Base-by-base conservation (phyloP, 1,284 basidiomycete species). In the Porphyrellus sp. region DNA sequence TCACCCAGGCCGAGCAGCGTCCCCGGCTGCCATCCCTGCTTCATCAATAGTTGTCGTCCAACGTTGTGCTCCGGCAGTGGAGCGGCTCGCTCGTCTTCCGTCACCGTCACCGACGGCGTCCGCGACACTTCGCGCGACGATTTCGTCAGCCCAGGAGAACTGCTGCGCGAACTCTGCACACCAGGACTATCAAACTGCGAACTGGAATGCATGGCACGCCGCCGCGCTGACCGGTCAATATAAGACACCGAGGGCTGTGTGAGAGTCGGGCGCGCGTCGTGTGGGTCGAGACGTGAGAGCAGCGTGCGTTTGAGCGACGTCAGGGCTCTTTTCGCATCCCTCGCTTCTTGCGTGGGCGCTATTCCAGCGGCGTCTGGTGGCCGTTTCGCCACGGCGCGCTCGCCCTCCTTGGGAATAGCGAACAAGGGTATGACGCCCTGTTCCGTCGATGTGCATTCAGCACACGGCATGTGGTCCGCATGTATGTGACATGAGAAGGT, bases 1-100 rank as follows among this genome's bases (percentile, higher is more conserved):
- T 63, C 65, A 33, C 66, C 49, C 16, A 13, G 2, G 8, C 44
- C 86, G 15, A 89, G 76, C 7, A 75, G 70, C 23, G 74, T 78
- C 8, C 87, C 88, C 16, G 85, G 86, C 24, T 73, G 69, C 87
- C 88, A 90, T 2, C 87, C 86, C 67, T 88, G 86, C 64, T 83
- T 85, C 67, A 81, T 70, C 4, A 89, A 73, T 39, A 90, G 70
- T 35, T 72, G 76, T 60, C 85, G 81, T 1, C 87, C 87, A 46
- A 89, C 71, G 60, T 87, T 89, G n/a, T 74, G 72, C 4, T 75
- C 63, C 5, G 79, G 64, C 28, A 88, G 63, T 3, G 55, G 62
- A 8, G 80, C 78, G 15, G 77, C 71, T 34, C 72, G 63, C 37
- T 79, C 76, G 57, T 45, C 41, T 25, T 24, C 52, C 7, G 15